Conservation (phyloP, 495 filamentous ascomycete species). For the Parmelia sp. region DNA sequence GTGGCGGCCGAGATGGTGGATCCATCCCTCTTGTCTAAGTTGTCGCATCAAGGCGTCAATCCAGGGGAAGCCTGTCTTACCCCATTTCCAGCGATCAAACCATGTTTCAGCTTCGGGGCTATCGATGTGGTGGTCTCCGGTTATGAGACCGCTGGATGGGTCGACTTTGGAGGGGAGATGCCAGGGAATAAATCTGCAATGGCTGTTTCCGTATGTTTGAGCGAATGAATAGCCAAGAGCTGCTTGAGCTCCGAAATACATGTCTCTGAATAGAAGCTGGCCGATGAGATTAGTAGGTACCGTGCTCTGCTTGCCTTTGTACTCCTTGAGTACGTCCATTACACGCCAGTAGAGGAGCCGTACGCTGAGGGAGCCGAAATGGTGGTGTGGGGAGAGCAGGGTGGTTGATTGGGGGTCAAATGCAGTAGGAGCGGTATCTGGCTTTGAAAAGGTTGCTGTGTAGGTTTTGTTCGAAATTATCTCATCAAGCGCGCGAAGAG, state of each 20-base stretch:
- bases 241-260: slow-evolving; percentile 71
- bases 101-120: slow-evolving; percentile 49
- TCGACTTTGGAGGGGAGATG: slow-evolving; percentile 54
- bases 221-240: slow-evolving; percentile 51
- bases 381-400: slow-evolving; percentile 61
- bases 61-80: slow-evolving; percentile 63
- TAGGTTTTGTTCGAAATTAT: slow-evolving; percentile 54
- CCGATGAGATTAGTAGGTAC: slow-evolving; percentile 59
- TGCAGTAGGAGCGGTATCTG: slow-evolving; percentile 60
- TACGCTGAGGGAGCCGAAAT: slow-evolving; percentile 58
- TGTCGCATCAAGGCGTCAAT: slow-evolving; percentile 73
- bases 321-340: slow-evolving; percentile 45
- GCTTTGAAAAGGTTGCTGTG: slow-evolving; percentile 63
- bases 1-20: slow-evolving; percentile 66
- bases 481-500: slow-evolving; percentile 43
- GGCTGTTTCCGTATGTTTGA: slow-evolving; percentile 51
- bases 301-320: slow-evolving; percentile 41
- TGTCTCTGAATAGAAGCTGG: slow-evolving; percentile 66
- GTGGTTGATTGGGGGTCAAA: slow-evolving; percentile 64
- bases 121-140: slow-evolving; percentile 51
- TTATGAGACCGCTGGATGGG: slow-evolving; percentile 34
- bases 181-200: slow-evolving; percentile 64
- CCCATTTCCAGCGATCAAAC: slow-evolving; percentile 59
- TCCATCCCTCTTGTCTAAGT: slow-evolving; percentile 62
- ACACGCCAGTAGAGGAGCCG: slow-evolving; percentile 64